Base-by-base conservation (phyloP, 345 rosid genomes). In the Toxicodendron radicans region DNA sequence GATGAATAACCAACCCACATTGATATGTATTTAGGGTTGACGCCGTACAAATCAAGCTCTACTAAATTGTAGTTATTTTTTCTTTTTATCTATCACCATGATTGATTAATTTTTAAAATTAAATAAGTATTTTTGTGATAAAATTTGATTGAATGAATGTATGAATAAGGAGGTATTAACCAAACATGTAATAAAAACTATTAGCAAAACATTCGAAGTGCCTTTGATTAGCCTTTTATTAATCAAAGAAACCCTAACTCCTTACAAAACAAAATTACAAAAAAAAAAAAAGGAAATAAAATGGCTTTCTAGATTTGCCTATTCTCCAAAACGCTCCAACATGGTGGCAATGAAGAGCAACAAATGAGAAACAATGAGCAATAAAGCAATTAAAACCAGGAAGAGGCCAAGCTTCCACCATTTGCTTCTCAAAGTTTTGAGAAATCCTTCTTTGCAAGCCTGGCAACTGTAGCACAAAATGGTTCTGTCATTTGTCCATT, bases 351-450 rank as follows among this genome's bases (percentile, higher is more conserved):
- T 27, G 77, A 93, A 93, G 38, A 93, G 59, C 23, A 81, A 70
- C 20, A 91, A 52, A 46, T 91, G 97, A 67, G 87, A 79, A 51
- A 78, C 54, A 73, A 84, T 84, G 79, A 91, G 95, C 45, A 93
- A 63, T 17, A 88, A 63, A 1, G 89, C 63, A 70, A 89, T 89
- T 16, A 88, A 66, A 27, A 84, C 85, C 51, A 91, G 76, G 73
- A 93, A 88, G 52, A 86, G 32, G 33, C 98, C 98, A 0, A 93
- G 86, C 63, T 77, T 88, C 91, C 83, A 72, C 98, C 98, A 91
- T 80, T 88, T 93, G 81, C 67, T 77, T 41, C 83, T 65, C 64
- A 91, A 56, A 8, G 83, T 79, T 63, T 51, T 84, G 17, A 85
- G 60, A 75, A 83, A 91, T 1, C 98, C 98, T 11, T 71, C 48